phyloP scores from a whole-genome alignment of 257 asterid genomes.

The Solanum sitiens region DNA sequence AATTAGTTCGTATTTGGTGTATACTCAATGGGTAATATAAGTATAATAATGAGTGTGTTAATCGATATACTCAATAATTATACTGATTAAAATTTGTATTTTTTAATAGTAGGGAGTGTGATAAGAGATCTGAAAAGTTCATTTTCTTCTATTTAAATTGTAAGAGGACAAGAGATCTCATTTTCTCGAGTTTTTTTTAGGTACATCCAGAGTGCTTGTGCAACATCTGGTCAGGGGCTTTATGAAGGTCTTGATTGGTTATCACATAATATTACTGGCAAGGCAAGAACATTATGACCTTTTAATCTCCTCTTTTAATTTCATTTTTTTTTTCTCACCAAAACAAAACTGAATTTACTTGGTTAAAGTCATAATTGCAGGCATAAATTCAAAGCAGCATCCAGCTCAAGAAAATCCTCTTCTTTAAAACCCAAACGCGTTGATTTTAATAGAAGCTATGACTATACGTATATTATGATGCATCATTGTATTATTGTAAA shows the following conservation, averaged over 20 bases:
- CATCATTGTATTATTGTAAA: background rate
- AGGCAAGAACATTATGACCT: constrained; percentile 8
- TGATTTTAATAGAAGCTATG: background rate
- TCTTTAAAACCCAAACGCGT: background rate
- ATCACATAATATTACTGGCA: constrained; percentile 22
- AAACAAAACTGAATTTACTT: background rate
- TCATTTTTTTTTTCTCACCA: background rate
- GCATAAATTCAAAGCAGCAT: background rate
- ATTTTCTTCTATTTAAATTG: background rate
- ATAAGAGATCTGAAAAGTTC: no score
- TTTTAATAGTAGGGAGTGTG: background rate
- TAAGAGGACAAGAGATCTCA: background rate
- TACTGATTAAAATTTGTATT: background rate
- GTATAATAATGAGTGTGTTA: background rate
- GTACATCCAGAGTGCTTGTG: constrained; percentile 39
- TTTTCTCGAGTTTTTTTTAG: background rate
- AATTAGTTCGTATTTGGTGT: background rate
- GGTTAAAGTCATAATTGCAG: background rate
- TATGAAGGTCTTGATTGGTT: constrained; percentile 52
- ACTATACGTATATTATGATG: background rate
- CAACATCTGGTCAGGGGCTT: constrained; percentile 42
- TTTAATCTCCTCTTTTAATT: background rate
- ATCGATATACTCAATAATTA: background rate
- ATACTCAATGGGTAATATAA: background rate
- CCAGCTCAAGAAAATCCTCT: background rate